Base-by-base conservation (phyloP, 345 rosid genomes). In the Lepidium africanum region DNA sequence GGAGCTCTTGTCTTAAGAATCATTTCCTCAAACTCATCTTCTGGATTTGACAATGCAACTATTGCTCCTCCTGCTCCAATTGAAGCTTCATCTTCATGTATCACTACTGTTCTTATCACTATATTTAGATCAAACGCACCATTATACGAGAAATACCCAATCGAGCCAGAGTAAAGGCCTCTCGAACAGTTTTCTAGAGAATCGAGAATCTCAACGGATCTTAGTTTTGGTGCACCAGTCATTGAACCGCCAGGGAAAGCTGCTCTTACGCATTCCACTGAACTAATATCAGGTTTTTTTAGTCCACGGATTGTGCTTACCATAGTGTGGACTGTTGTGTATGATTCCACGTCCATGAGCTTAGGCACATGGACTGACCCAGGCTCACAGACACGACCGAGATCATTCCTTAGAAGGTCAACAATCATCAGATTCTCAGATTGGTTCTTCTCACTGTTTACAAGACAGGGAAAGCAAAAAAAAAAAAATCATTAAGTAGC, bases 371-470 rank as follows among this genome's bases (percentile, higher is more conserved):
- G 88, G 62, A 94, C 96, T 5, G 97, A 91, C 7, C 96, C 97
- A 0, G 95, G 88, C 67, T 85, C 89, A 56, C 96, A 91, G 21
- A 91, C 97, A 46, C 92, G 89, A 11, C 97, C 99, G 13, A 91
- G 95, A 76, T 87, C 99, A 51, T 94, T 94, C 78, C 97, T 86
- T 48, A 91, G 80, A 54, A 94, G 99, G 76, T 94, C 99, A 0
- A 94, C 96, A 35, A 94, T 94, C 99, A 94, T 94, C 67, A 91
- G 82, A 79, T 94, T 94, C 78, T 94, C 99, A 1, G 99, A 92
- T 77, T 91, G 97, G 72, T 91, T 95, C 86, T 94, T 94, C 81
- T 91, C 97, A 70, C 99, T 94, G 91, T 57, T n/a, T 7, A 47
- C 63, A 61, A 35, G 50, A 9, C 47, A 60, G 2, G 13, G 12